Conservation (phyloP, 1,284 basidiomycete genomes). For the Rhodotorula glutinis region DNA sequence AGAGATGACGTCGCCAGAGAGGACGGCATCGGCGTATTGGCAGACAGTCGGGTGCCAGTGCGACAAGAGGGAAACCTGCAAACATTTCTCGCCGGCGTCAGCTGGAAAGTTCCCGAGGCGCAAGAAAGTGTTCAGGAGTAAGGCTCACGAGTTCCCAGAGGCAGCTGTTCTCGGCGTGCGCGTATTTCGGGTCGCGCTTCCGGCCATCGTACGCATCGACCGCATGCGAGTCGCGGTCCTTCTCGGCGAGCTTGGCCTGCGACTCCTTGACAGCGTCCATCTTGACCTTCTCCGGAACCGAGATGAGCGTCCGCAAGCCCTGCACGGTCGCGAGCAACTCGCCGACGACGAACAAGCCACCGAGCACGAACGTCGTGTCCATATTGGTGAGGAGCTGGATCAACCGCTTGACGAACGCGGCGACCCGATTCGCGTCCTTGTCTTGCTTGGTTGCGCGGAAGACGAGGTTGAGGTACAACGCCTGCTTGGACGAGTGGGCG, state of each 20-base stretch:
- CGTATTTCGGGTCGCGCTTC: conserved; percentile 88
- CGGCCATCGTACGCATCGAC: conserved; percentile 65
- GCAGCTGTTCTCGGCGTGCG: conserved; percentile 74
- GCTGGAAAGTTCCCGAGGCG: too few species aligned
- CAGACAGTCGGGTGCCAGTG: conserved; percentile 93
- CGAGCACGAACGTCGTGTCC: conserved; percentile 84
- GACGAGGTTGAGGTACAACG: conserved; percentile 93
- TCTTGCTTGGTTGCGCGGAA: conserved; percentile 91
- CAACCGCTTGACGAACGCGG: conserved; percentile 81
- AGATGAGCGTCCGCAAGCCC: conserved; percentile 66
- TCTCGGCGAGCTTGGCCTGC: conserved; percentile 16
- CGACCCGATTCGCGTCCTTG: conserved; percentile 61
- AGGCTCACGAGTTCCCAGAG: conserved; percentile 84
- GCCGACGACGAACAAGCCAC: conserved; percentile 65
- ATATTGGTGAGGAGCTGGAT: conserved; percentile 73
- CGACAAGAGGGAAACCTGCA: conserved; percentile 67
- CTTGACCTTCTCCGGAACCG: conserved; percentile 48
- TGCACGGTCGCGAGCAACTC: conserved; percentile 73
- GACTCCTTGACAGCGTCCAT: conserved; percentile 51
- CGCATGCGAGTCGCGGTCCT: conserved; percentile 22
- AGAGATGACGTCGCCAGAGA: conserved; percentile 63
- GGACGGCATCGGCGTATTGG: conserved; percentile 78
- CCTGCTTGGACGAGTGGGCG: conserved; percentile 82
- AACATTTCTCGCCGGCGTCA: too few species aligned
- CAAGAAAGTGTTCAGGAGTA: too few species aligned